Evolutionary conservation across 2,329 filamentous ascomycete species (phyloP).

Genomic region (Exophiala sideris): DNA sequence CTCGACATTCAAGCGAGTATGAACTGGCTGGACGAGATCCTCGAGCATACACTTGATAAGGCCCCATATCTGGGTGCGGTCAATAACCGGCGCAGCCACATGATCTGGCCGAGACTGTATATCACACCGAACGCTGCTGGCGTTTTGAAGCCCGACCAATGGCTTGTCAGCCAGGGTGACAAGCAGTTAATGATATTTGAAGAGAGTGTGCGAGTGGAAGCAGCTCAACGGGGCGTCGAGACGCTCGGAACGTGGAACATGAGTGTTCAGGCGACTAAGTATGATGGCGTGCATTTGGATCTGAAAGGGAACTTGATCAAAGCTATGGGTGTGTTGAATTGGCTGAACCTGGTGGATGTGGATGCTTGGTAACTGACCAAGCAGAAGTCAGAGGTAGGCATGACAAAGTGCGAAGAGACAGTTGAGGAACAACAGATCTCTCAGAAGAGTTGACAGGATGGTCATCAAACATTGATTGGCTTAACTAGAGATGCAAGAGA

Average conservation of each 20-base stretch:
- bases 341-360: conserved; percentile 33
- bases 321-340: conserved; percentile 51
- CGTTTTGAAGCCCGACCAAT: conserved; percentile 46
- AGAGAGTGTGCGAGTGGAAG: conserved; percentile 37
- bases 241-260: conserved; percentile 52
- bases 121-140: conserved; percentile 49
- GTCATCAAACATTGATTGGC: too few relatives aligned
- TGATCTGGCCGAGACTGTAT: conserved; percentile 33
- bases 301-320: conserved; percentile 49
- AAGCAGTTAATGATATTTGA: conserved; percentile 48
- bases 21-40: conserved; percentile 67
- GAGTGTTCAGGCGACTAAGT: conserved; percentile 48
- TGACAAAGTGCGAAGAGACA: background rate
- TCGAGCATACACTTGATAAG: conserved; percentile 85
- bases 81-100: background rate
- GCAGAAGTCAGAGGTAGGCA: background rate
- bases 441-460: too few relatives aligned
- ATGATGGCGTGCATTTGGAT: conserved; percentile 50
- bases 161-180: conserved; percentile 47
- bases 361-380: conserved; percentile 15
- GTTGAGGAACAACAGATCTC: background rate
- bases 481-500: background rate
- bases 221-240: conserved; percentile 39
- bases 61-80: conserved; percentile 19
- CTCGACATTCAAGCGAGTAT: conserved; percentile 42